Base-by-base conservation (phyloP, 2,329 filamentous ascomycete species). In the Aureobasidium sp. region DNA sequence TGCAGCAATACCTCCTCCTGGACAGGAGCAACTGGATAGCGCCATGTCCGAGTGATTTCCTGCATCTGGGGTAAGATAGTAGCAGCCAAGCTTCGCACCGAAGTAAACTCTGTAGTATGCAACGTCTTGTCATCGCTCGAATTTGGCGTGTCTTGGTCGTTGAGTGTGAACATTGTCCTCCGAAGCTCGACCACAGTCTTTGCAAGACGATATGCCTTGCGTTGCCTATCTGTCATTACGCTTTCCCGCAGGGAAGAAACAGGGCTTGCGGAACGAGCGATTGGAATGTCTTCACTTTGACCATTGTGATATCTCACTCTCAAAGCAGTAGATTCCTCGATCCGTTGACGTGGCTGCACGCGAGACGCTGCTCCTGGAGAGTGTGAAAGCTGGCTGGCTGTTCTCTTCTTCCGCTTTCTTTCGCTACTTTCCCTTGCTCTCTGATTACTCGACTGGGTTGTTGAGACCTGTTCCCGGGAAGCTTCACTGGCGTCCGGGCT, bases 301-400 rank as follows among this genome's bases (percentile, higher is more conserved):
- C 84, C 83, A 66, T 86, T 86, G 11, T 78, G 78, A 66, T 85
- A 86, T 10, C 81, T 79, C 2, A 86, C 79, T 48, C 81, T 74
- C 37, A 86, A 74, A 3, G 83, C 78, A 37, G 83, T 73, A 15
- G 52, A 15, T 9, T 62, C 52, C 11, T 77, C 76, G 10, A 79
- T 80, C 50, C 77, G 77, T 64, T 79, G 78, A 34, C 78, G 76
- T 62, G 81, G 79, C 21, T 75, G 74, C 37, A 72, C 74, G 57
- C 63, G 53, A 9, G 55, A 37, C 3, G 37, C 25, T 9, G 68
- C 71, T 61, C 79, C 77, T 34, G 65, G 65, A n/a, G 63, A 67
- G 5, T 65, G 52, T 42, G 68, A 74, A 67, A 61, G 73, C 77
- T 64, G 74, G 74, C 65, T 77, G 70, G 72, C 72, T 6, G 76